These are phyloP conservation scores for Penicillium verhagenii DNA, from an alignment of 495 filamentous ascomycete genomes.

Conservation along the genomic window DNA sequence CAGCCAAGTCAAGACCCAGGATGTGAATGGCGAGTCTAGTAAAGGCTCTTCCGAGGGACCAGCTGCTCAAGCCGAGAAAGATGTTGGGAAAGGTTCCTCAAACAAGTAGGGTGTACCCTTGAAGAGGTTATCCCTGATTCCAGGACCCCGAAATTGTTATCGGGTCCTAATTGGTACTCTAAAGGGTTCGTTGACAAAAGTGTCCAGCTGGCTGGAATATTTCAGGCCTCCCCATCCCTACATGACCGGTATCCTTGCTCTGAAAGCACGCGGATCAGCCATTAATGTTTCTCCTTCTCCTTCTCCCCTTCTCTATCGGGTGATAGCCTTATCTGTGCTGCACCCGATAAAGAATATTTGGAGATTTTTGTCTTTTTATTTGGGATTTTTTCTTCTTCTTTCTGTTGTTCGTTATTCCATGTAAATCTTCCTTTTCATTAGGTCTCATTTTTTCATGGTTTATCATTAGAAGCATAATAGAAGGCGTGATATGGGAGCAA, in stretches of 20 bases:
- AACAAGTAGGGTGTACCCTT: conserved; percentile 4
- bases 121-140: too few relatives aligned
- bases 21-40: background rate
- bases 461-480: conserved; percentile 18
- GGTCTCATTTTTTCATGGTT: conserved; percentile 3
- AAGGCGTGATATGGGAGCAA: conserved; percentile 5
- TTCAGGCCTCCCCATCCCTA: background rate
- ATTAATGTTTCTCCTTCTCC: background rate
- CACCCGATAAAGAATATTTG: background rate
- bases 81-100: conserved; percentile 12
- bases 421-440: conserved; percentile 10
- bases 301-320: background rate
- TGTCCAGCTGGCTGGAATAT: conserved; percentile 14
- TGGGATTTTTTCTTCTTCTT: too few relatives aligned
- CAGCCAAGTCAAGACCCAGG: conserved; percentile 6
- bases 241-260: background rate
- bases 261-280: background rate
- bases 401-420: too few relatives aligned
- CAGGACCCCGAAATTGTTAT: too few relatives aligned
- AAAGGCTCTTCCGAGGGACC: conserved; percentile 19
- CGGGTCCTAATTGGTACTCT: conserved; percentile 50
- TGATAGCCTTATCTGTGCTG: background rate
- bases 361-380: background rate
- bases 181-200: conserved; percentile 49
- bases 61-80: conserved; percentile 13